phyloP scores from a whole-genome alignment of 2,329 filamentous ascomycete species.

The Stemphylium lycopersici region DNA sequence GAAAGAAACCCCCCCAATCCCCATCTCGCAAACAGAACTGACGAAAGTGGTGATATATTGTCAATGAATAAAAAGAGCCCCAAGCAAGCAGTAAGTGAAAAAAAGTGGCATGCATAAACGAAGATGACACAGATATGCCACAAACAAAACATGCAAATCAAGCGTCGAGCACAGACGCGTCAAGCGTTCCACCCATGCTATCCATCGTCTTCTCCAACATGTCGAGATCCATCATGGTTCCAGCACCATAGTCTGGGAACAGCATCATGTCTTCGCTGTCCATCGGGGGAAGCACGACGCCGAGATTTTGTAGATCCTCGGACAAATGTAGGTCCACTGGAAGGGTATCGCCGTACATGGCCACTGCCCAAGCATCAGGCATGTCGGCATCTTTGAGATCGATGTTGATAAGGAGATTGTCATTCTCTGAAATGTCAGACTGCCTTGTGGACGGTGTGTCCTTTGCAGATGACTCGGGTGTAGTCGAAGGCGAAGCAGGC shows the following conservation, averaged over 20 bases:
- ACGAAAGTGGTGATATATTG: slow-evolving; percentile 4
- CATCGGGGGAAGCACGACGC: slow-evolving; percentile 42
- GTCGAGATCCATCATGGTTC: slow-evolving; percentile 42
- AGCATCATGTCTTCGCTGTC: slow-evolving; percentile 45
- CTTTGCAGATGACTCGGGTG: slow-evolving; percentile 46
- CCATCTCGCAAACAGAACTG: neutral
- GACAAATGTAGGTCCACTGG: slow-evolving; percentile 42
- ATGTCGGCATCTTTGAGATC: slow-evolving; percentile 44
- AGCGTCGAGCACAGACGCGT: slow-evolving; percentile 22
- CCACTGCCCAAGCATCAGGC: slow-evolving; percentile 41
- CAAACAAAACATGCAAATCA: neutral
- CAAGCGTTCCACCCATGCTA: slow-evolving; percentile 30
- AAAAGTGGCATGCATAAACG: neutral
- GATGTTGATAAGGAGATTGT: slow-evolving; percentile 50
- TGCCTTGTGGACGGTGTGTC: slow-evolving; percentile 46
- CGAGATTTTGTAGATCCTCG: slow-evolving; percentile 39
- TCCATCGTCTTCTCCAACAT: slow-evolving; percentile 42
- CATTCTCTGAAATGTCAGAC: slow-evolving; percentile 53
- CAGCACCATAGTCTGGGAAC: slow-evolving; percentile 35
- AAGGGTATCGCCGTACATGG: slow-evolving; percentile 33
- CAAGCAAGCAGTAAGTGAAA: neutral
- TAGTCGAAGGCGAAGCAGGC: slow-evolving; percentile 39
- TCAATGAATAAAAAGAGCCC: slow-evolving; percentile 3
- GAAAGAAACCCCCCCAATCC: neutral
- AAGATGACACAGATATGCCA: neutral